Conservation (phyloP, 306 rosid species). For the Arachis stenosperma region DNA sequence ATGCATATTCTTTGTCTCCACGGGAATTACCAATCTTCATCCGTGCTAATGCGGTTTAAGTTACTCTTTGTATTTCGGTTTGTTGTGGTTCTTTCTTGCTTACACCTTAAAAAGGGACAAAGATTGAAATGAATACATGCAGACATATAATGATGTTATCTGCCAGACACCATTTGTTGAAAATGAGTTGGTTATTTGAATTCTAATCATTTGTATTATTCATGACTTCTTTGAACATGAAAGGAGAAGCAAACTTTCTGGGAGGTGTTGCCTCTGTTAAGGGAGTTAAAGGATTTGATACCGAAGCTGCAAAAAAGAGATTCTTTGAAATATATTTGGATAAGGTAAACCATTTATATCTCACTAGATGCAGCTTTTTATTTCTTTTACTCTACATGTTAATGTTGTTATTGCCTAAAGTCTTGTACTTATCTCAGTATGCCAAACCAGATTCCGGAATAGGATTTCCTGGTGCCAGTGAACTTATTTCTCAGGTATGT, state of each 20-base stretch:
- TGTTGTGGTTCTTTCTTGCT: not conserved
- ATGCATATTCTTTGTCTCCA: not conserved
- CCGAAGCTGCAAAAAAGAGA: constrained; percentile 83
- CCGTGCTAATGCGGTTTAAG: not conserved
- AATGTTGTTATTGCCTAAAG: constrained; percentile 21
- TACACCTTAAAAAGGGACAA: not conserved
- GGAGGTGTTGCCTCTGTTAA: constrained; percentile 95
- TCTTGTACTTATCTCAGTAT: constrained; percentile 60
- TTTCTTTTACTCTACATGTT: not conserved
- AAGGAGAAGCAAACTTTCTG: constrained; percentile 93
- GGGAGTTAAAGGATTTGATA: constrained; percentile 72
- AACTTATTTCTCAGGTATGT: constrained; percentile 84
- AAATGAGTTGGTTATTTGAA: constrained; percentile 30
- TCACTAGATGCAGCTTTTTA: constrained; percentile 30
- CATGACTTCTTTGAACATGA: constrained; percentile 41
- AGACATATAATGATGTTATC: constrained; percentile 5
- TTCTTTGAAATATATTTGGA: constrained; percentile 90
- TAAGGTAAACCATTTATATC: constrained; percentile 54
- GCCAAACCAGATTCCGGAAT: constrained; percentile 95
- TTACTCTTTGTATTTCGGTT: not conserved
- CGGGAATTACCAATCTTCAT: constrained; percentile 4
- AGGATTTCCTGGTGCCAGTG: constrained; percentile 96
- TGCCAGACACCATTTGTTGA: constrained; percentile 32
- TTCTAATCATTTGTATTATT: constrained; percentile 30
- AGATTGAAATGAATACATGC: not conserved